Evolutionary conservation across 169 alveolate species (phyloP), one percentile per base, ranked within the genome.

Genomic region (Prorocentrum cordatum): DNA sequence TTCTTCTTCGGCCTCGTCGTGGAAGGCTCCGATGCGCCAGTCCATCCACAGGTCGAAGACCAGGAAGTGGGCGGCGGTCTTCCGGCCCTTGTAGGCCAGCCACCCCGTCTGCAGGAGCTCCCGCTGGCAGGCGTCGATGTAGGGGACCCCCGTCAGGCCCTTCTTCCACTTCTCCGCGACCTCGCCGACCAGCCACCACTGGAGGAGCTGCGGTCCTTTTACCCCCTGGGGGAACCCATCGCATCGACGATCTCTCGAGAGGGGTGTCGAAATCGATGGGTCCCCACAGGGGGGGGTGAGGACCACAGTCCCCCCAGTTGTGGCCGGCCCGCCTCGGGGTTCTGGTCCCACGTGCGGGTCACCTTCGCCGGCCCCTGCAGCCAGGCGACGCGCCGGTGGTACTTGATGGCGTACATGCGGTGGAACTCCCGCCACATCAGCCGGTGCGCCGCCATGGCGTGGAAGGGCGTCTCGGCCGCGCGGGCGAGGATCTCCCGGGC

Each of bases 21-120:
- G 88, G 73, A 77, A 77, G 3, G 88, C 88, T n/a, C 88, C 88
- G 38, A 35, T 24, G 5, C 88, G 88, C 88, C 88, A 77, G 32
- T 77, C 88, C 82, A 31, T 0, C 16, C 54, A 9, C 54, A 42
- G 16, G 54, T 16, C 54, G 54, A 42, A 42, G n/a, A 42, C 54
- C 54, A 42, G 9, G 54, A 42, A 42, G 54, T 42, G 54, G 54
- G n/a, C 54, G 9, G 54, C 9, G 16, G 16, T 42, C 22, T 10
- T 10, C 54, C 31, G 32, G 39, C 89, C 89, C 47, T 80, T 80
- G 79, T 80, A 80, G 1, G 89, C 89, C 24, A 80, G 59, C 89
- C 89, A 80, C 42, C 89, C 89, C 1, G 89, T 80, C 77, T 80
- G 89, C 89, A 39, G 33, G 29, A 80, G 67, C 77, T 80, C 89